Percentiles rank a stretch among this genome's conserved stretches.
Conservation (phyloP, 169 alveolate genomes). For the Plasmodium ovale region DNA sequence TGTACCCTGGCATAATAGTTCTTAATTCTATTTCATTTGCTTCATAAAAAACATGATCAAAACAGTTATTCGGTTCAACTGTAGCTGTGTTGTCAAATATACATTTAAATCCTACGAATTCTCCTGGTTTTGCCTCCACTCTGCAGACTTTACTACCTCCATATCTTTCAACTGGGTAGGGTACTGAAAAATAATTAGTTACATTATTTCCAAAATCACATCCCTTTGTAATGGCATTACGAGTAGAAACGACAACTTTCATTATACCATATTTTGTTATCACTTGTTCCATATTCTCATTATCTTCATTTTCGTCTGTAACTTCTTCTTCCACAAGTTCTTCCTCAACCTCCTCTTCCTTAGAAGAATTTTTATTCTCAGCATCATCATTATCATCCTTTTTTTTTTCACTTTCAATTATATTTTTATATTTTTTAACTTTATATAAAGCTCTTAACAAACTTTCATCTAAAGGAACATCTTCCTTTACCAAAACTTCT, state of each 20-base stretch:
- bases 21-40: conserved; percentile 1
- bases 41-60: conserved; percentile 48
- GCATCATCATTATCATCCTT: background rate
- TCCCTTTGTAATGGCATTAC: conserved; percentile 23
- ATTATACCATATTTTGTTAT: conserved; percentile 43
- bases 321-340: background rate
- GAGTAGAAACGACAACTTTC: conserved; percentile 28
- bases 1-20: conserved; percentile 52
- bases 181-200: conserved; percentile 15
- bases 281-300: background rate
- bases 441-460: conserved; percentile 24
- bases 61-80: conserved; percentile 45
- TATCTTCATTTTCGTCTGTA: background rate
- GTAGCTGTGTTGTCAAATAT: conserved; percentile 10
- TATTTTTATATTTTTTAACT: conserved; percentile 5
- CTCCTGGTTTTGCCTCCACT: conserved; percentile 53
- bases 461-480: background rate
- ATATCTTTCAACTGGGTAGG: conserved; percentile 23
- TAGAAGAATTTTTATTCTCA: background rate
- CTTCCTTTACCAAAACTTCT: background rate
- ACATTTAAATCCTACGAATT: conserved; percentile 62
- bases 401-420: conserved; percentile 10
- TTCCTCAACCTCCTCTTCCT: background rate
- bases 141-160: conserved; percentile 7
- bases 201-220: conserved; percentile 69